Base-by-base conservation (phyloP, 352 stramenopile genomes). In the Plasmopara viticola region DNA sequence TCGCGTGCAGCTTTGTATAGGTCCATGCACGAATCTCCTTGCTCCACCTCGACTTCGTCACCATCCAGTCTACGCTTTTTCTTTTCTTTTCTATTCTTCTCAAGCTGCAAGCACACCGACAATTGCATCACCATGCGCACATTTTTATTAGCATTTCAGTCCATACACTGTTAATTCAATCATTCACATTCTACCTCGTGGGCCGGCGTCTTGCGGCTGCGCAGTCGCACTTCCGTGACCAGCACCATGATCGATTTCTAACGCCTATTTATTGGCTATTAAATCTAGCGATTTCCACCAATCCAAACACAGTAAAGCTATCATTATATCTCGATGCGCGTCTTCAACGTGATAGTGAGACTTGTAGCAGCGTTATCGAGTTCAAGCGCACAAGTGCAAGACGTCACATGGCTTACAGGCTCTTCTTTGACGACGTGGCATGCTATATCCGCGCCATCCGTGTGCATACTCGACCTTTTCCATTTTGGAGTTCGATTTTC, bases 1-100 rank as follows among this genome's bases (percentile, higher is more conserved):
- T 29, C 42, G 43, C 86, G 72, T 29, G 76, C 77, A 49, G 75
- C 73, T 13, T 73, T 51, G 43, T 84, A 87, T 35, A 87, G 37
- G 28, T 67, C 69, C 8, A 64, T 53, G 25, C 61, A 63, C 5
- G 48, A 40, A 38, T 70, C 56, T 33, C 62, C 30, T 37, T 35
- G 38, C 0, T 42, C 39, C 40, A 33, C 49, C 20, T 18, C 18
- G 9, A 29, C 37, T 0, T 55, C 28, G 2, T 18, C 31, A 13
- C 38, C 41, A 12, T 25, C 44, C 17, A 65, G 51, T 54, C 48
- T 56, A 34, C 68, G 67, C 49, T 68, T 78, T 10, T 51, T 67
- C 20, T 68, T 61, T 42, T 62, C 77, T 33, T 42, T 44, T 55
- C 54, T 66, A 43, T 68, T 63, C 43, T 58, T 66, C 9, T 13